Base-by-base conservation (phyloP, 179 eudicot species). In the Corrigiola litoralis region DNA sequence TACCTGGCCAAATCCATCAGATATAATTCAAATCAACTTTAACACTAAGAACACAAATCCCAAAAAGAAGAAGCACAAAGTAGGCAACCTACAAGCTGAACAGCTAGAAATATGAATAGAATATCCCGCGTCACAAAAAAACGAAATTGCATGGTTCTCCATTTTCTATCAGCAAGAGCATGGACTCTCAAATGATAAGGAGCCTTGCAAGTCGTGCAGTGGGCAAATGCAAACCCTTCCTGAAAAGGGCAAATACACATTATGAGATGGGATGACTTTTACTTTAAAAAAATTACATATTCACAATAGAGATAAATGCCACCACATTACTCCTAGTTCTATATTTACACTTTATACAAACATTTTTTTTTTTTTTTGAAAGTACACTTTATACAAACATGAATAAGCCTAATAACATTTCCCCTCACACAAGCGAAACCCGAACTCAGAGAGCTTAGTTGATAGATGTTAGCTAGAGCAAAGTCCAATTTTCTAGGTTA, bases 171-270 rank as follows among this genome's bases (percentile, higher is more conserved):
- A 60, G 95, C 97, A 79, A 76, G 70, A 49, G 75, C 85, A 69
- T 94, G 97, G 62, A 90, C 97, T 79, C 95, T 84, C 68, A 94
- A 69, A 68, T 90, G 82, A 80, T 90, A 94, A 31, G 94, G 94
- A 79, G 87, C 95, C 75, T 94, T 90, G 94, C 99, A 94, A 24
- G 99, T 94, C 41, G 97, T 94, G 85, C 99, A 94, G 74, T 94
- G 94, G 67, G 99, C 85, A 83, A 94, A 94, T 49, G 99, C 99
- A 80, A 90, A 87, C 34, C 99, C 99, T 85, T 94, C 99, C 99
- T 94, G 97, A 60, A 85, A 44, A 57, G 61, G 68, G 6, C 4
- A 47, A 45, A 63, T 13, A 67, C 20, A 46, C 16, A 18, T 21
- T 21, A 42, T 46, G 46, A 65, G 61, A 59, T n/a, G 36, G 10